Evolutionary conservation across 768 basidiomycete species (phyloP).

Genomic region (Suillus occidentalis): DNA sequence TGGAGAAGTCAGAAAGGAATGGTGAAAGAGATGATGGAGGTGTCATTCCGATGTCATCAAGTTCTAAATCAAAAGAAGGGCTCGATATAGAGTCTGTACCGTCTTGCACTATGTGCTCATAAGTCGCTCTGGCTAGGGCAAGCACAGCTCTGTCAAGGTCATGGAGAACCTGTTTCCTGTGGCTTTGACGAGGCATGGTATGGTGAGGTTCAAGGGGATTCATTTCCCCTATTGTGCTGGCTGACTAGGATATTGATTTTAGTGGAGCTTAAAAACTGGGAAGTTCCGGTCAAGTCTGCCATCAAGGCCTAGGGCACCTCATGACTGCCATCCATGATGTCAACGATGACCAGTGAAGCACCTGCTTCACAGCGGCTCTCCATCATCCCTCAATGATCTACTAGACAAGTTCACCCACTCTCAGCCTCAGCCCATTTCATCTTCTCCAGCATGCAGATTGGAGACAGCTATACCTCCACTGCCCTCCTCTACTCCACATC

Average conservation of each 20-base stretch:
- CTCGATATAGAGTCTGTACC: neutral
- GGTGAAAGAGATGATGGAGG: neutral
- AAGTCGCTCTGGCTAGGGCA: neutral
- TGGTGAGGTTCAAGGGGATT: neutral
- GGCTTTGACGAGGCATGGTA: neutral
- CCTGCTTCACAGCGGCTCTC: too few species aligned
- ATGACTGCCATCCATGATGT: too few species aligned
- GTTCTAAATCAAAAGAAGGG: neutral
- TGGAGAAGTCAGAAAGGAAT: neutral
- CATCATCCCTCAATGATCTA: too few species aligned
- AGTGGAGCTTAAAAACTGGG: neutral
- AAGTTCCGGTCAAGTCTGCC: neutral
- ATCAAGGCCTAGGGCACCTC: too few species aligned
- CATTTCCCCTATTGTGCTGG: neutral
- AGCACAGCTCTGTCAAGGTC: neutral
- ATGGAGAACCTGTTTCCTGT: neutral
- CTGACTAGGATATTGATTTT: neutral
- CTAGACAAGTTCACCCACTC: too few species aligned
- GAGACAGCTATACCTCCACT: slow-evolving; percentile 40
- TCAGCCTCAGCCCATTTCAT: neutral
- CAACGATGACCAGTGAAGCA: too few species aligned
- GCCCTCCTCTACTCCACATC: slow-evolving; percentile 73
- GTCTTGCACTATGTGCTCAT: neutral
- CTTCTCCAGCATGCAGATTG: slow-evolving; percentile 27
- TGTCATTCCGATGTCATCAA: neutral